Base-by-base conservation (phyloP, 495 filamentous ascomycete species). In the Oleoguttula mirabilis region DNA sequence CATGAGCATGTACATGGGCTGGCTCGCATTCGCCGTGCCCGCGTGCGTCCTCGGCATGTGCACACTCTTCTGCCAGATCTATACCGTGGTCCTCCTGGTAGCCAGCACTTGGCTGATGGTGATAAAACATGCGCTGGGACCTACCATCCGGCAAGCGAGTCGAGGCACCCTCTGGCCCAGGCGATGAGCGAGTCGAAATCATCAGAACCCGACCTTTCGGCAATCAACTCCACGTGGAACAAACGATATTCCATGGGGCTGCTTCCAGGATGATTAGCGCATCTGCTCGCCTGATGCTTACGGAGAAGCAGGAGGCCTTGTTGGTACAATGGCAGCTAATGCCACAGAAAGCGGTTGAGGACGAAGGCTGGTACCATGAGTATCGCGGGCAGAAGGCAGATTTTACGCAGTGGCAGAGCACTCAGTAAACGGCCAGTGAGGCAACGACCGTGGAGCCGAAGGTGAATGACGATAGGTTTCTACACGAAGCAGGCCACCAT, bases 31-130 rank as follows among this genome's bases (percentile, higher is more conserved):
- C 35, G 35, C 14, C 6, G 35, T 14, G 12, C 35, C 17, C 17
- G 14, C 14, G 10, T 37, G 35, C 35, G 19, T 21, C 10, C 35
- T 37, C 10, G 35, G 35, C 35, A 37, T 37, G 35, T 5, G 35
- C 17, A 20, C 35, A 3, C 14, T 37, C 14, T 17, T 37, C 6
- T 19, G 14, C 7, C 35, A 37, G 14, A 37, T 37, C 19, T 23
- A 37, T 19, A 37, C 35, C 21, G 17, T 37, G 4, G 14, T 14
- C 17, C 35, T 37, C 19, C 17, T 37, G 11, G 35, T 37, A 7
- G 15, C 21, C 3, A 20, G 35, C 19, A 37, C 35, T 4, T 37
- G 35, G 35, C 15, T n/a, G n/a, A n/a, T n/a, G n/a, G n/a, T n/a
- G n/a, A n/a, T n/a, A n/a, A n/a, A n/a, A n/a, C 10, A 6, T n/a